Evolutionary conservation across 805 yeast genomes (phyloP).

Genomic region (Soucietia sequanensis): DNA sequence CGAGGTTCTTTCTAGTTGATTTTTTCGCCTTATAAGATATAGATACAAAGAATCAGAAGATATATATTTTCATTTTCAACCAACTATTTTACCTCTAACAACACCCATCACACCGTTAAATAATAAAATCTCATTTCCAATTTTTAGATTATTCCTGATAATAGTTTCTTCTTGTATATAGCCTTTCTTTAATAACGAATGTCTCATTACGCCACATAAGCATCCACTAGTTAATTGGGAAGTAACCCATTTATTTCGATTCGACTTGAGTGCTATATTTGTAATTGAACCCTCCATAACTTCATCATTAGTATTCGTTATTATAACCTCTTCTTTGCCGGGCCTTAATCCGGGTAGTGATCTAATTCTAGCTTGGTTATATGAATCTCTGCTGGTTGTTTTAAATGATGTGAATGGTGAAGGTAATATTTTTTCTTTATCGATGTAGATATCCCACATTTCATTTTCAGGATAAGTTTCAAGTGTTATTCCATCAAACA

Average conservation of each 20-base stretch:
- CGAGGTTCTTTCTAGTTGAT: conserved; percentile 14
- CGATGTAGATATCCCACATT: conserved; percentile 63
- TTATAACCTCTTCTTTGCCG: conserved; percentile 66
- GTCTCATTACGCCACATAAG: conserved; percentile 79
- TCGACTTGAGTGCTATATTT: conserved; percentile 64
- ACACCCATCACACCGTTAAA: conserved; percentile 87
- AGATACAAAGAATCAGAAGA: conserved; percentile 4
- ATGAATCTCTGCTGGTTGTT: conserved; percentile 70
- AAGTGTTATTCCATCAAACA: conserved; percentile 27
- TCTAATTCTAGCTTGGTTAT: conserved; percentile 60
- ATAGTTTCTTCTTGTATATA: conserved; percentile 55
- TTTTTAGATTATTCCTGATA: conserved; percentile 41
- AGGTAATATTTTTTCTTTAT: conserved; percentile 47
- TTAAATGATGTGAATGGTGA: conserved; percentile 86
- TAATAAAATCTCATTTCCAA: conserved; percentile 70
- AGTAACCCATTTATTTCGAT: conserved; percentile 64
- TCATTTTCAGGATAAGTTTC: conserved; percentile 9
- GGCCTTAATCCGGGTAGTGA: conserved; percentile 38
- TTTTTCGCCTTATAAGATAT: no score
- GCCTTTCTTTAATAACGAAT: conserved; percentile 54
- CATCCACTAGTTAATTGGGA: conserved; percentile 81
- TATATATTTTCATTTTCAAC: no score
- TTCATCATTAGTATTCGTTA: conserved; percentile 52
- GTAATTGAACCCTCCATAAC: conserved; percentile 82
- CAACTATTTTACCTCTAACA: conserved; percentile 52